A percentile compares a stretch with the other conserved stretches of the same genome.
phyloP scores from a whole-genome alignment of 2,329 filamentous ascomycete genomes.

The Tothia fuscella region DNA sequence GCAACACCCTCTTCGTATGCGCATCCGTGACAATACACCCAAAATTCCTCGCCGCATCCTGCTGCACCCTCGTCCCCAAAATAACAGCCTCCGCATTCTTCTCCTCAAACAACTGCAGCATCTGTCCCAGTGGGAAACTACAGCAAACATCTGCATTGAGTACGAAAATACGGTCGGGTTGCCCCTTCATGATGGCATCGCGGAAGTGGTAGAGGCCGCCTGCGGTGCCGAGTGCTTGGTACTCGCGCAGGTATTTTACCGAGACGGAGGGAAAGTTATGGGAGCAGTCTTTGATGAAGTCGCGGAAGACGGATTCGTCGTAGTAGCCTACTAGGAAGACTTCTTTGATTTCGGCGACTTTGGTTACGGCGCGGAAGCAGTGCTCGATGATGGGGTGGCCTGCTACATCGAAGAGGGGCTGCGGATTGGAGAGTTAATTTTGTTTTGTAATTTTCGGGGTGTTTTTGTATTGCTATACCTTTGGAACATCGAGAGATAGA shows the following conservation, averaged over 20 bases:
- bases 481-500: constrained; percentile 88
- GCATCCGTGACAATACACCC: constrained; percentile 94
- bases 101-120: constrained; percentile 88
- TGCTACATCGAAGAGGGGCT: constrained; percentile 97
- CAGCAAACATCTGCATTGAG: constrained; percentile 98
- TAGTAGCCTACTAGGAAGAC: constrained; percentile 99
- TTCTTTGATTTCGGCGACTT: constrained; percentile 85
- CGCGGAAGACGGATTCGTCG: constrained; percentile 90
- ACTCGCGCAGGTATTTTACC: constrained; percentile 94
- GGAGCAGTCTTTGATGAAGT: constrained; percentile 89
- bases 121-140: constrained; percentile 89
- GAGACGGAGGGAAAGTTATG: constrained; percentile 76
- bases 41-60: constrained; percentile 90
- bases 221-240: constrained; percentile 88
- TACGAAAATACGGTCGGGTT: constrained; percentile 90
- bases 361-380: constrained; percentile 82
- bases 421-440: constrained; percentile 10
- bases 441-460: not conserved
- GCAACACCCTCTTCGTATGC: constrained; percentile 87
- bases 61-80: constrained; percentile 71
- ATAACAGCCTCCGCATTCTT: constrained; percentile 96
- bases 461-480: constrained; percentile 42
- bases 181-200: constrained; percentile 93
- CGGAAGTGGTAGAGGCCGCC: constrained; percentile 98
- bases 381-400: constrained; percentile 98